phyloP scores from a whole-genome alignment of 2,329 filamentous ascomycete species.

The Mycosphaerelloides madeirae region DNA sequence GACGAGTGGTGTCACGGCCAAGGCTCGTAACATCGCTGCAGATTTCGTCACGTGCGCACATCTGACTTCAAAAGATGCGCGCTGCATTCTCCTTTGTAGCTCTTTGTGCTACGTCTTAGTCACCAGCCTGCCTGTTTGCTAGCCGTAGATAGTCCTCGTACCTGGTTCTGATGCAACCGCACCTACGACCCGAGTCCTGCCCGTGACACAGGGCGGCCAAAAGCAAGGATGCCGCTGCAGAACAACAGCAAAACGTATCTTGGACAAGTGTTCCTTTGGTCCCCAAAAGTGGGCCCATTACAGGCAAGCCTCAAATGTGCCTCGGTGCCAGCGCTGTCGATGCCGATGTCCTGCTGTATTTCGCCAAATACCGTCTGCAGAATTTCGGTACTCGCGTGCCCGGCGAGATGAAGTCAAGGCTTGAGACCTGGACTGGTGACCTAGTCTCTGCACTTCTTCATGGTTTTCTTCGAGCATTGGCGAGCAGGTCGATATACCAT shows the following conservation, averaged over 20 bases:
- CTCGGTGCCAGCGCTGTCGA: slow-evolving; percentile 23
- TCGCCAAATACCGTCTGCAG: slow-evolving; percentile 83
- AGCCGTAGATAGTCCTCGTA: too few relatives aligned
- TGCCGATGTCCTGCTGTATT: slow-evolving; percentile 60
- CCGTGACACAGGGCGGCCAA: too few relatives aligned
- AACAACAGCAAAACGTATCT: slow-evolving; percentile 4
- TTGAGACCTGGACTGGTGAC: slow-evolving; percentile 44
- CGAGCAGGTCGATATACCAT: slow-evolving; percentile 82
- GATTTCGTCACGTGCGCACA: too few relatives aligned
- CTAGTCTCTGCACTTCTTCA: slow-evolving; percentile 32
- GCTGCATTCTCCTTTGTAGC: too few relatives aligned
- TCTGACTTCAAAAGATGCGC: too few relatives aligned
- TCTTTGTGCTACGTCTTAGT: too few relatives aligned
- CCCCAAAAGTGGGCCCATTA: neutral
- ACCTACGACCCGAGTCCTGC: too few relatives aligned
- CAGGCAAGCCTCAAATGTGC: neutral
- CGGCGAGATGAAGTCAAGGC: slow-evolving; percentile 63
- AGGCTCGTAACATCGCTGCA: too few relatives aligned
- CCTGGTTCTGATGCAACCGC: too few relatives aligned
- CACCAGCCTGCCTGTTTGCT: too few relatives aligned
- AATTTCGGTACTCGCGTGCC: slow-evolving; percentile 76
- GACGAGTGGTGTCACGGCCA: too few relatives aligned
- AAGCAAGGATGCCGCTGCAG: slow-evolving; percentile 40
- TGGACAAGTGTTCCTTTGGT: neutral
- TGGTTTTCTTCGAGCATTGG: slow-evolving; percentile 80